Base-by-base conservation (phyloP, 108 stramenopile species). In the Nitzschia putrida region DNA sequence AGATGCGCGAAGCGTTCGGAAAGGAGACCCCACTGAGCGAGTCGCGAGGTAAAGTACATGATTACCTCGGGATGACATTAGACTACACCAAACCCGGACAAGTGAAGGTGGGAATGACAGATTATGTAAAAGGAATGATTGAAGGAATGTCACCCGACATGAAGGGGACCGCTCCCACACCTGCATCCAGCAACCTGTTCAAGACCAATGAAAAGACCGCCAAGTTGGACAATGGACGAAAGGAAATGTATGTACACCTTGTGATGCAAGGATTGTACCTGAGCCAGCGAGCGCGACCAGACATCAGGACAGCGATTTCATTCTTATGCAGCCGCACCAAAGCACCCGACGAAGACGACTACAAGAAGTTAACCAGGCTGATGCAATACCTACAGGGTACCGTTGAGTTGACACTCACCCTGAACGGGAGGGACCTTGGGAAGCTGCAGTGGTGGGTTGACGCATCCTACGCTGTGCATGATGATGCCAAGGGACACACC, bases 401-500 rank as follows among this genome's bases (percentile, higher is more conserved):
- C 2, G 6, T 11, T 39, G 10, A 58, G 11, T 8, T 70, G n/a
- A 18, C 29, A 20, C 29, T 80, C 8, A 74, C 41, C 0, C 13
- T 83, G 7, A 18, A 40, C 0, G 56, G 57, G 0, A 66, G 76
- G 37, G 51, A 43, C 7, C 4, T 54, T 12, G 29, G 55, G 0
- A 60, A 53, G 3, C 26, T 78, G 16, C 63, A 77, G 25, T 85
- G 81, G 79, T 83, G 66, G 64, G 70, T 85, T 3, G 87, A 88
- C 60, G 82, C 73, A 25, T 63, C 80, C 39, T 78, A 61, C 60
- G 79, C 79, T n/a, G 80, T 82, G 9, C 84, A 85, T 56, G 22
- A 34, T 11, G 84, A 85, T 55, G 69, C 69, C 39, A 57, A 68
- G 23, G 74, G 84, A 23, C 84, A 85, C 40, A 73, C 81, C 6